phyloP scores from a whole-genome alignment of 176 grass and related monocot genomes.

The Lolium perenne region DNA sequence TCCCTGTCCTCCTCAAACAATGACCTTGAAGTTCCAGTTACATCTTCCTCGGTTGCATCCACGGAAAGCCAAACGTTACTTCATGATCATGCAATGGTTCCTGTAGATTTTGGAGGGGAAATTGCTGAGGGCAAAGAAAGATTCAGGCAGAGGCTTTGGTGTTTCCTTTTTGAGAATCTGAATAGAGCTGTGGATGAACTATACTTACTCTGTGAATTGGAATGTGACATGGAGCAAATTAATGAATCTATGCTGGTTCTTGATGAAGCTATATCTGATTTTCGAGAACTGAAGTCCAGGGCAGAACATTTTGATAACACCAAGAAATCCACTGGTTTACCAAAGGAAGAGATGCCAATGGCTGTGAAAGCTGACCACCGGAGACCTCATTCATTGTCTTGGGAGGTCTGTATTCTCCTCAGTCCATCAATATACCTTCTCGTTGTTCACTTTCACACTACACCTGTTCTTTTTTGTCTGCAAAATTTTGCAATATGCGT shows the following conservation, averaged over 20 bases:
- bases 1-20: constrained; percentile 36
- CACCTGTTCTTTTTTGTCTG: constrained; percentile 18
- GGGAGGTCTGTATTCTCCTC: constrained; percentile 69
- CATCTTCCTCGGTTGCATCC: constrained; percentile 48
- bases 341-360: constrained; percentile 73
- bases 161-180: constrained; percentile 99
- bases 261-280: constrained; percentile 95
- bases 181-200: constrained; percentile 98
- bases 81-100: constrained; percentile 39
- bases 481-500: constrained; percentile 1
- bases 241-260: constrained; percentile 97
- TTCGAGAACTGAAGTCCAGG: constrained; percentile 89
- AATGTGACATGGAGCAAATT: constrained; percentile 99
- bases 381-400: constrained; percentile 94
- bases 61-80: constrained; percentile 43
- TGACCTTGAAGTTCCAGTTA: constrained; percentile 46
- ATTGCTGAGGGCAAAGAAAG: constrained; percentile 94
- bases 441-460: constrained; percentile 9
- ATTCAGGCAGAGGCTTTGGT: constrained; percentile 98
- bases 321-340: constrained; percentile 64
- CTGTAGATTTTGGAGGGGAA: constrained; percentile 66
- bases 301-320: constrained; percentile 91
- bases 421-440: constrained; percentile 25
- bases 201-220: constrained; percentile 97
- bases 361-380: constrained; percentile 87